Evolutionary conservation across 768 basidiomycete genomes (phyloP), one percentile per base, ranked within the genome.

Genomic region (Tulasnella sp.): DNA sequence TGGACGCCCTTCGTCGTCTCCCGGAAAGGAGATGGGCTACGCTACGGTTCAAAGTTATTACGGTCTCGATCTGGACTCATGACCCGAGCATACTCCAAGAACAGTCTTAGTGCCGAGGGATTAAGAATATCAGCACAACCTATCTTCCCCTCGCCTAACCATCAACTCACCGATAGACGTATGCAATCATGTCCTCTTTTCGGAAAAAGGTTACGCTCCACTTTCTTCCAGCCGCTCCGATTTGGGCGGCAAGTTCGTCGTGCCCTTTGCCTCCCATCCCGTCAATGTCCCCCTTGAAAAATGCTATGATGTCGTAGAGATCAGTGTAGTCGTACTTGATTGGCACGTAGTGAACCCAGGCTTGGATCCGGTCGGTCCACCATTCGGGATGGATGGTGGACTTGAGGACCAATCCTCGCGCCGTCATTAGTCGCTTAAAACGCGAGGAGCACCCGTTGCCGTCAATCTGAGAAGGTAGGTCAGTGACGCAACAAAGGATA

Each of bases 271-370:
- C 86, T n/a, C 90, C 89, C 77, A 87, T 86, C n/a, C 90, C 89
- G 77, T 88, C 85, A 13, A 86, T 86, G 80, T 88, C 87, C 0
- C 92, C 91, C 0, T 89, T 88, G 84, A 93, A 93, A 85, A 95
- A 95, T 1, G 90, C 84, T 70, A 92, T 86, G 4, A 89, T 85
- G 80, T 94, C 93, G 82, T 92, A 88, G 5, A 94, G 83, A 82
- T 93, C 92, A 0, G 88, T 86, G 20, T 91, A 87, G 80, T 91
- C 90, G 0, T 91, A 78, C 79, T 86, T 84, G 77, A 93, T 85
- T 2, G 92, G 92, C 0, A 93, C 86, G 81, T 93, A 93, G 83
- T 93, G 92, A 16, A 92, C 85, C 91, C 91, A 93, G 0, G 91
- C 90, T 42, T 85, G 86, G 70, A 91, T 85, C 11, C 90, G 87